phyloP scores from a whole-genome alignment of 179 eudicot genomes.

The Drosera spatulata region DNA sequence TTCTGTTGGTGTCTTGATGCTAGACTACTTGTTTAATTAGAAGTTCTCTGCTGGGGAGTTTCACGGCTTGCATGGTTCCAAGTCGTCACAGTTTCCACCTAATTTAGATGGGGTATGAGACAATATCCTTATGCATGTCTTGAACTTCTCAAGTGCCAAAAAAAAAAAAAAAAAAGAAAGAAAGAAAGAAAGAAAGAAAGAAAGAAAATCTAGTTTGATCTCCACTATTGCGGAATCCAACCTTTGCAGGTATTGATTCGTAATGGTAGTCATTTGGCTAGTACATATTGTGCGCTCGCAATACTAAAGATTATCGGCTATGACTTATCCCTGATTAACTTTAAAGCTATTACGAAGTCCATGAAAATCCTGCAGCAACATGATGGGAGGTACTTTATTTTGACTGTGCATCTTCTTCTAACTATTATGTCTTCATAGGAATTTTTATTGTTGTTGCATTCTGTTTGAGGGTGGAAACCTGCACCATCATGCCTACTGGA shows the following conservation, averaged over 20 bases:
- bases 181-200: not conserved
- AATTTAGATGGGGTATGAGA: conserved; percentile 36
- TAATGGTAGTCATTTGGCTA: conserved; percentile 88
- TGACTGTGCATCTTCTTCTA: too few relatives aligned
- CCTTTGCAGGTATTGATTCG: conserved; percentile 33
- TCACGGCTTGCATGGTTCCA: conserved; percentile 85
- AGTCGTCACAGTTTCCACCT: conserved; percentile 60
- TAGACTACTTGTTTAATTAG: conserved; percentile 3
- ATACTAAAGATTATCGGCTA: conserved; percentile 78
- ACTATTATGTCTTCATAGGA: too few relatives aligned
- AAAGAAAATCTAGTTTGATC: not conserved
- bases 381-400: conserved; percentile 60
- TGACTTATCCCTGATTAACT: conserved; percentile 42
- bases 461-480: too few relatives aligned
- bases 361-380: conserved; percentile 75
- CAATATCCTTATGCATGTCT: conserved; percentile 1
- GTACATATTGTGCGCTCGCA: conserved; percentile 86
- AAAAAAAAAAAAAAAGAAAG: too few relatives aligned
- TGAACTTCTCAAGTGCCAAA: not conserved
- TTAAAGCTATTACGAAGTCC: conserved; percentile 41
- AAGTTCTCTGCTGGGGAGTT: conserved; percentile 49
- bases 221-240: not conserved
- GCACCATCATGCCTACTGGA: too few relatives aligned
- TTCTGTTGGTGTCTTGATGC: not conserved
- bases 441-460: too few relatives aligned